Conservation (phyloP, 306 rosid genomes). For the Urtica urens region DNA sequence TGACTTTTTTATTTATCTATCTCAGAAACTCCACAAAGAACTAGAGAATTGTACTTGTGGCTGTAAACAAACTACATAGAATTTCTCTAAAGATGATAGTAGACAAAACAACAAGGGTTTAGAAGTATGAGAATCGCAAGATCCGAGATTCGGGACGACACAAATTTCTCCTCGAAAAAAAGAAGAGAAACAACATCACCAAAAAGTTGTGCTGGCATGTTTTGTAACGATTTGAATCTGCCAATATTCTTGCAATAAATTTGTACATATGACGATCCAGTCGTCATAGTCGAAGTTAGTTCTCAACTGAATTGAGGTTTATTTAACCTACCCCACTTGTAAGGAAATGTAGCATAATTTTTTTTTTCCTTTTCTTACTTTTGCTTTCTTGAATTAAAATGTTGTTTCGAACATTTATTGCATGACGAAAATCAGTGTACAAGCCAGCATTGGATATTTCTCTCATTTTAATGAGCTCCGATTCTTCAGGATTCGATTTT, state of each 20-base stretch:
- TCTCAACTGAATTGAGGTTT: neutral
- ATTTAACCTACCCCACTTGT: neutral
- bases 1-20: neutral
- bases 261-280: slow-evolving; percentile 9
- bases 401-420: neutral
- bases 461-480: neutral
- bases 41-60: slow-evolving; percentile 76
- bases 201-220: slow-evolving; percentile 6
- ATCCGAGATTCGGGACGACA: slow-evolving; percentile 30
- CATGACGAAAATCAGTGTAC: neutral
- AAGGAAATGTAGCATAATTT: neutral
- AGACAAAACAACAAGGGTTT: slow-evolving; percentile 8
- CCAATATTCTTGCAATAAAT: neutral
- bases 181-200: slow-evolving; percentile 8
- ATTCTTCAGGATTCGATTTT: neutral
- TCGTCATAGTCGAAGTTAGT: slow-evolving; percentile 1
- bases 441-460: too few species aligned
- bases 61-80: slow-evolving; percentile 35
- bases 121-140: neutral
- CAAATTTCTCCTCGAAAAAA: slow-evolving; percentile 16
- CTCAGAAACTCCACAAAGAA: slow-evolving; percentile 66
- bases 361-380: neutral
- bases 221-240: slow-evolving; percentile 3
- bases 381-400: neutral
- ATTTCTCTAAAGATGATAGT: neutral